Evolutionary conservation across 768 basidiomycete species (phyloP).

Genomic region (Podaxis rugospora): DNA sequence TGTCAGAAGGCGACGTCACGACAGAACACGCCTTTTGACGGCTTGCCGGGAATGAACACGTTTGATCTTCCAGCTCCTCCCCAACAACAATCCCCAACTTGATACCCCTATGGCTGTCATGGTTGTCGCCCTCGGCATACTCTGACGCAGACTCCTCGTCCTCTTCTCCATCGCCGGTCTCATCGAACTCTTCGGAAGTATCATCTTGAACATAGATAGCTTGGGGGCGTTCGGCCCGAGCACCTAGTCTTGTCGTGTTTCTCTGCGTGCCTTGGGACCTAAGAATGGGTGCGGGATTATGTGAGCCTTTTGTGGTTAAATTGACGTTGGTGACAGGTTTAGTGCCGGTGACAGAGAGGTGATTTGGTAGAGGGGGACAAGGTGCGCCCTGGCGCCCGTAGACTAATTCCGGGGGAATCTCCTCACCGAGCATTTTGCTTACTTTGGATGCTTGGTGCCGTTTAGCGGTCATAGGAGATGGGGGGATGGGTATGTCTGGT

Average conservation of each 20-base stretch:
- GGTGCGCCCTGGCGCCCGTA: not conserved
- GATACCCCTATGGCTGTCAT: not conserved
- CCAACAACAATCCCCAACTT: not conserved
- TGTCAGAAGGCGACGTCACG: not conserved
- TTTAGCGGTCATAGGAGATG: constrained; percentile 18
- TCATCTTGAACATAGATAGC: constrained; percentile 1
- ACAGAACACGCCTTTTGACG: not conserved
- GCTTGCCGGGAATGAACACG: not conserved
- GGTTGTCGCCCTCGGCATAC: not conserved
- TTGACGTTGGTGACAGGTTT: not conserved
- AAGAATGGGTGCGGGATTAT: not conserved
- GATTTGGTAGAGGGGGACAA: not conserved
- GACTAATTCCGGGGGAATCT: constrained; percentile 4
- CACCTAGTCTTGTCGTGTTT: not conserved
- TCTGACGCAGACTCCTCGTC: not conserved
- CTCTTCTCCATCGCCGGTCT: not conserved
- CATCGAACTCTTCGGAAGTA: not conserved
- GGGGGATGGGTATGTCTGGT: constrained; percentile 14
- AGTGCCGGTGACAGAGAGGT: not conserved
- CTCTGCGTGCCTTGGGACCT: not conserved
- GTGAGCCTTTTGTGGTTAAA: not conserved
- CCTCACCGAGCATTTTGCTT: constrained; percentile 23
- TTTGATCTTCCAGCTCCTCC: not conserved
- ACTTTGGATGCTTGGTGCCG: constrained; percentile 19
- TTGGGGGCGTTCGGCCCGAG: not conserved